Percentiles rank a stretch among this genome's conserved stretches.
Conservation (phyloP, 495 filamentous ascomycete species). For the Sphaerosporella brunnea region DNA sequence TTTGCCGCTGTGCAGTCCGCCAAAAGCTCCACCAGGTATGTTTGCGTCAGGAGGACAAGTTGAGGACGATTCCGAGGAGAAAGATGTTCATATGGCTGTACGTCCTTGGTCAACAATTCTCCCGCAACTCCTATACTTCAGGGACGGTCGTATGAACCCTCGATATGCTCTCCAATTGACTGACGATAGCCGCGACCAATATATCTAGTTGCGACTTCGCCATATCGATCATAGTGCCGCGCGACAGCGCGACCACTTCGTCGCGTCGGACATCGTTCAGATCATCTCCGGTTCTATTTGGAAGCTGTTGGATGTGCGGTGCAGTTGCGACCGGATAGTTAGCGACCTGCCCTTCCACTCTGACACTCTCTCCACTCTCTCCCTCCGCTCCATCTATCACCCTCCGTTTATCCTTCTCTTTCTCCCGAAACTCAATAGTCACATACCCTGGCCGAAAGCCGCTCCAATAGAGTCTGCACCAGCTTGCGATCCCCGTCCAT, state of each 20-base stretch:
- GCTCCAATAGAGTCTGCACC: conserved; percentile 46
- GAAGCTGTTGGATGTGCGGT: no score
- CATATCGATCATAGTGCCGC: conserved; percentile 42
- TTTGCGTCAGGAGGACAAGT: conserved; percentile 40
- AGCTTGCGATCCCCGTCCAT: conserved; percentile 48
- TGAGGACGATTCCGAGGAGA: conserved; percentile 31
- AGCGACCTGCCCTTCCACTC: not conserved
- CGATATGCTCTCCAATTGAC: conserved; percentile 25
- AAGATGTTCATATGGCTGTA: conserved; percentile 11
- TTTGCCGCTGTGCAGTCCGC: conserved; percentile 45
- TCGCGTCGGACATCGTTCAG: conserved; percentile 41
- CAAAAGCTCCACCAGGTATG: conserved; percentile 41
- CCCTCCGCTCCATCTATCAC: no score
- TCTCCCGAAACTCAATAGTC: not conserved
- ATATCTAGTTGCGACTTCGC: conserved; percentile 35
- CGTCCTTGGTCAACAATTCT: conserved; percentile 2
- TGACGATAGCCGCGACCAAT: conserved; percentile 40
- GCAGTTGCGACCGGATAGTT: no score
- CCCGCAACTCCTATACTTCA: not conserved
- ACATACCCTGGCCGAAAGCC: conserved; percentile 43
- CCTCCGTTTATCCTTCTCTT: no score
- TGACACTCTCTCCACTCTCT: no score
- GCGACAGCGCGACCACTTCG: conserved; percentile 42
- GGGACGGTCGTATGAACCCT: conserved; percentile 13
- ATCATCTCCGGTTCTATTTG: conserved; percentile 43